Conservation (phyloP, 2,329 filamentous ascomycete species). For the Phyllosticta citribraziliensis region DNA sequence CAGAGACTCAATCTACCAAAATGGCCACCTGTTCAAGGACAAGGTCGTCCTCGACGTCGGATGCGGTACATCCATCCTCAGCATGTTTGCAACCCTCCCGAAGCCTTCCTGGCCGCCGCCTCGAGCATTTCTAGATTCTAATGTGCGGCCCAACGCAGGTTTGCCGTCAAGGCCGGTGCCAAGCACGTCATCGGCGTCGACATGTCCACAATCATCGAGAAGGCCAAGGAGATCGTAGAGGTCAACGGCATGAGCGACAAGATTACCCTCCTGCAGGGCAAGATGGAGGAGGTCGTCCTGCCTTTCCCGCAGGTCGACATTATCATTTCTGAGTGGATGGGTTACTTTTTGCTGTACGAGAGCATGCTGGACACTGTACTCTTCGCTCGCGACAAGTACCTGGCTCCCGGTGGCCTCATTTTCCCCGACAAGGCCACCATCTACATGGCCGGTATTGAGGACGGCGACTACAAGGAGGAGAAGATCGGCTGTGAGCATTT, state of each 20-base stretch:
- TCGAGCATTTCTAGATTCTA: slow-evolving; percentile 12
- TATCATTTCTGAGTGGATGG: slow-evolving; percentile 99
- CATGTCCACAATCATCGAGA: slow-evolving; percentile 99
- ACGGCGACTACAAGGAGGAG: slow-evolving; percentile 99
- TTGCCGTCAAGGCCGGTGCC: slow-evolving; percentile 88
- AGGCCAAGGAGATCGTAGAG: slow-evolving; percentile 89
- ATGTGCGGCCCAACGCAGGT: slow-evolving; percentile 49
- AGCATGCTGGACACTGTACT: slow-evolving; percentile 98
- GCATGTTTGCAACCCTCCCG: slow-evolving; percentile 60
- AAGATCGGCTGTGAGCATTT: slow-evolving; percentile 86
- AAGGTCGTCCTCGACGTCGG: slow-evolving; percentile 94
- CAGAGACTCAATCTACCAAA: slow-evolving; percentile 95
- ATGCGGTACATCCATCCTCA: slow-evolving; percentile 94
- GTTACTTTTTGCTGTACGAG: slow-evolving; percentile 97
- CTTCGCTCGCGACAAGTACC: slow-evolving; percentile 85
- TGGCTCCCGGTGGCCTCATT: slow-evolving; percentile 78
- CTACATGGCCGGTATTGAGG: slow-evolving; percentile 92
- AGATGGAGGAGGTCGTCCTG: slow-evolving; percentile 97
- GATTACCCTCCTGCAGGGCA: slow-evolving; percentile 95
- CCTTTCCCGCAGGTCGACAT: slow-evolving; percentile 96
- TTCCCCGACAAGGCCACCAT: slow-evolving; percentile 99
- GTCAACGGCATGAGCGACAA: slow-evolving; percentile 87
- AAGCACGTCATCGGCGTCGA: slow-evolving; percentile 99
- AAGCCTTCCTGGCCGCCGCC: slow-evolving; percentile 1
- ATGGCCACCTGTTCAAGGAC: slow-evolving; percentile 86